These are phyloP conservation scores for Fusarium sp. DNA, from an alignment of 2,329 filamentous ascomycete species.

Conservation along the genomic window DNA sequence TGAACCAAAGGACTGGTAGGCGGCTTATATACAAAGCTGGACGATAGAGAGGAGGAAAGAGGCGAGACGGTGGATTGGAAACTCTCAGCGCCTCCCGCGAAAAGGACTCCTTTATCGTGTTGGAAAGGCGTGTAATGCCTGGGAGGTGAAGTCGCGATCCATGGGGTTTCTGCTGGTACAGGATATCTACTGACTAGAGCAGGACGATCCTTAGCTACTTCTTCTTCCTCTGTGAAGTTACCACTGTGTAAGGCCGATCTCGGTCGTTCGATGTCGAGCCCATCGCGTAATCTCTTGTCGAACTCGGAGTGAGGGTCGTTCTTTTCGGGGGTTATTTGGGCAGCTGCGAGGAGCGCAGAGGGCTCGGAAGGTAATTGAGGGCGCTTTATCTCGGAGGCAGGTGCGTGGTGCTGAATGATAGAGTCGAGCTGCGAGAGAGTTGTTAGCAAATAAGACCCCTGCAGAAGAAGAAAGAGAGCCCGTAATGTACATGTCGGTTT, in stretches of 20 bases:
- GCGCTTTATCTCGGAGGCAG: slow-evolving; percentile 27
- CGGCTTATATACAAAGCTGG: slow-evolving; percentile 85
- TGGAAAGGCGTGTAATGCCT: slow-evolving; percentile 63
- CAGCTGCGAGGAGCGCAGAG: slow-evolving; percentile 60
- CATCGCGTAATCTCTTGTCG: slow-evolving; percentile 63
- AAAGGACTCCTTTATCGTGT: slow-evolving; percentile 54
- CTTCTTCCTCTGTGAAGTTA: slow-evolving; percentile 68
- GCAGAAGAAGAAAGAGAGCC: slow-evolving; percentile 1
- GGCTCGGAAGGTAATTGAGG: slow-evolving; percentile 55
- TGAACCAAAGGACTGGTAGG: slow-evolving; percentile 94
- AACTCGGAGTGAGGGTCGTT: slow-evolving; percentile 31
- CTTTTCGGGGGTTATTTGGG: slow-evolving; percentile 60
- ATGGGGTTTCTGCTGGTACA: slow-evolving; percentile 52
- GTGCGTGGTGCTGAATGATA: slow-evolving; percentile 47
- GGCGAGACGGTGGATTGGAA: slow-evolving; percentile 68
- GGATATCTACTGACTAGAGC: slow-evolving; percentile 30
- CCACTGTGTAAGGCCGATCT: slow-evolving; percentile 80
- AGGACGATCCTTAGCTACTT: slow-evolving; percentile 29
- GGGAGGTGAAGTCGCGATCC: slow-evolving; percentile 70
- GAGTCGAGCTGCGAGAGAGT: slow-evolving; percentile 55
- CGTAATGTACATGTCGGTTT: slow-evolving; percentile 68
- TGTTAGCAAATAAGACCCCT: slow-evolving; percentile 24
- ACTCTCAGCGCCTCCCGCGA: slow-evolving; percentile 53
- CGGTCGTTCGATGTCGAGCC: slow-evolving; percentile 81
- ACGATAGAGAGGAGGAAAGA: slow-evolving; percentile 78